Evolutionary conservation across 208 protist genomes (phyloP).

Genomic region (Crithidia acanthocephali): DNA sequence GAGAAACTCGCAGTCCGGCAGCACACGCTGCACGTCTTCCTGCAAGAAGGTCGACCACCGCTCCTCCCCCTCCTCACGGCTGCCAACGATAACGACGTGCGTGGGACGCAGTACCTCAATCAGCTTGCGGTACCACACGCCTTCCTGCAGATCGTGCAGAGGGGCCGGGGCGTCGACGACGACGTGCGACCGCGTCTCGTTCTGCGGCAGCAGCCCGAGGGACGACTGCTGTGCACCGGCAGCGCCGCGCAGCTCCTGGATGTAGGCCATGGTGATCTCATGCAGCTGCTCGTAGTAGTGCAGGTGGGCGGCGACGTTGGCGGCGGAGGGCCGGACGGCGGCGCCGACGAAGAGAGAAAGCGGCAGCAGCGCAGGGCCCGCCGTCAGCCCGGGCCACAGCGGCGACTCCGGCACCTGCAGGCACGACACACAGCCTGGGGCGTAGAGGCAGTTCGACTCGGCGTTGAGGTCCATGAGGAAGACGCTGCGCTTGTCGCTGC

Average conservation of each 20-base stretch:
- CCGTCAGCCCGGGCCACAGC: slow-evolving; percentile 58
- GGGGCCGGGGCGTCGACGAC: slow-evolving; percentile 80
- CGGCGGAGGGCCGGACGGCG: slow-evolving; percentile 43
- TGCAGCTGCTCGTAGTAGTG: slow-evolving; percentile 71
- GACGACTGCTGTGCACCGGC: slow-evolving; percentile 15
- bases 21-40: slow-evolving; percentile 76
- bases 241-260: slow-evolving; percentile 40
- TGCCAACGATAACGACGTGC: slow-evolving; percentile 74
- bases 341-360: slow-evolving; percentile 64
- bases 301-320: slow-evolving; percentile 41
- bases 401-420: slow-evolving; percentile 39
- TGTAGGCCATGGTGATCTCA: slow-evolving; percentile 45
- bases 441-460: slow-evolving; percentile 72
- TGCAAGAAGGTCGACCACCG: slow-evolving; percentile 74
- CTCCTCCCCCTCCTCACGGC: slow-evolving; percentile 45
- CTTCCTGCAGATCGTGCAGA: slow-evolving; percentile 51
- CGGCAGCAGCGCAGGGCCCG: slow-evolving; percentile 46
- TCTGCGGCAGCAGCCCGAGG: slow-evolving; percentile 10
- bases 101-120: slow-evolving; percentile 72
- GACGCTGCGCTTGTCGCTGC: slow-evolving; percentile 28
- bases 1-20: slow-evolving; percentile 74
- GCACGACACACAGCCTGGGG: slow-evolving; percentile 66
- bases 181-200: slow-evolving; percentile 34
- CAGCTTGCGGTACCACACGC: slow-evolving; percentile 74
- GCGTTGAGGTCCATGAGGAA: slow-evolving; percentile 76